phyloP scores from a whole-genome alignment of 2,329 filamentous ascomycete species.

The Cercospora nicotianae region DNA sequence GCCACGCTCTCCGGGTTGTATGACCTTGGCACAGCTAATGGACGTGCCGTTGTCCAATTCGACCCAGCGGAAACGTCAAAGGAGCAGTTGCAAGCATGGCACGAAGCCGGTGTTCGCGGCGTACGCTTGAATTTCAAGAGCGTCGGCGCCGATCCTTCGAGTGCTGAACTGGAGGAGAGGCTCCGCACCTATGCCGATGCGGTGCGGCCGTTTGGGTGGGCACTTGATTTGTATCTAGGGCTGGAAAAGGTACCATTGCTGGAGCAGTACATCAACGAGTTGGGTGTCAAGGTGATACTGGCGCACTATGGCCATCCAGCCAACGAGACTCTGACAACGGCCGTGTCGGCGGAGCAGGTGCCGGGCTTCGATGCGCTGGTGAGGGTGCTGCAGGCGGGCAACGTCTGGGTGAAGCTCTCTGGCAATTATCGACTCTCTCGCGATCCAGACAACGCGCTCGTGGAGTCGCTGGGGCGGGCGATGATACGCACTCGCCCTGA shows the following conservation, averaged over 20 bases:
- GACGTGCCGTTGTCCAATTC: conserved; percentile 58
- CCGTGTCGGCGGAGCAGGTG: conserved; percentile 44
- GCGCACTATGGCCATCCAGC: conserved; percentile 57
- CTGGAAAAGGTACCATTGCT: conserved; percentile 53
- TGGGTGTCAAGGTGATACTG: conserved; percentile 56
- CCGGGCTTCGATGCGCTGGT: conserved; percentile 54
- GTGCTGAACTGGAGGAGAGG: conserved; percentile 44
- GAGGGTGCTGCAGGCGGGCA: conserved; percentile 48
- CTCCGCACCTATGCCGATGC: conserved; percentile 53
- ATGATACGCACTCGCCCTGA: conserved; percentile 49
- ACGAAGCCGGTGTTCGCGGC: conserved; percentile 58
- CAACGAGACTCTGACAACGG: conserved; percentile 31
- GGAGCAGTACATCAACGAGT: conserved; percentile 50
- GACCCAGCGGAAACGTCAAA: conserved; percentile 48
- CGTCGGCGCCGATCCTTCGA: conserved; percentile 44
- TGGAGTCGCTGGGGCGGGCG: conserved; percentile 50
- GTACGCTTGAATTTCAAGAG: conserved; percentile 62
- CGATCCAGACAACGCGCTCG: conserved; percentile 36
- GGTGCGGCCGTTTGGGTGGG: conserved; percentile 56
- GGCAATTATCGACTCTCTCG: conserved; percentile 58
- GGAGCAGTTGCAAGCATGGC: conserved; percentile 54
- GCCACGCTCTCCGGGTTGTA: conserved; percentile 58
- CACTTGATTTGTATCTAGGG: conserved; percentile 59
- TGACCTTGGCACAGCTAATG: conserved; percentile 51
- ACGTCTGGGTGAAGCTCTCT: conserved; percentile 60